Evolutionary conservation across 164 flowering plant genomes (phyloP).

Genomic region (Cinnamomum chago): DNA sequence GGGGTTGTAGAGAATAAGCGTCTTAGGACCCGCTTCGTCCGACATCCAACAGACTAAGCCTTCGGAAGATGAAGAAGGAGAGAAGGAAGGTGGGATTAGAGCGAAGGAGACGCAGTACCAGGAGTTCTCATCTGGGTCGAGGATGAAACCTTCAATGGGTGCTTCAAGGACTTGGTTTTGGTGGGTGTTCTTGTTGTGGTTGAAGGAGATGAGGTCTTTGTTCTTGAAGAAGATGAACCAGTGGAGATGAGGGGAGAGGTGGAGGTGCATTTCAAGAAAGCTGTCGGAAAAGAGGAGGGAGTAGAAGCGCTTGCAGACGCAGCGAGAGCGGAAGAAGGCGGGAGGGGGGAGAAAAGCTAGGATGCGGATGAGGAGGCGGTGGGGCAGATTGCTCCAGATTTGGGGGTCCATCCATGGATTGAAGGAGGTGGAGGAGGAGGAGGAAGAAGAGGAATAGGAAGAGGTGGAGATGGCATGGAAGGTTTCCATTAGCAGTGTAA

Average conservation of each 20-base stretch:
- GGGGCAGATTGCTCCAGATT: conserved; percentile 83
- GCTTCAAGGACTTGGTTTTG: background rate
- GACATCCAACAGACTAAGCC: conserved; percentile 76
- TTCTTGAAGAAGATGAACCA: conserved; percentile 80
- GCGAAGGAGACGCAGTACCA: conserved; percentile 63
- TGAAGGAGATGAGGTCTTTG: conserved; percentile 27
- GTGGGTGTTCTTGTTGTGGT: conserved; percentile 17
- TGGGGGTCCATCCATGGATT: conserved; percentile 66
- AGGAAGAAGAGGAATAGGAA: background rate
- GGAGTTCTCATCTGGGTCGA: conserved; percentile 52
- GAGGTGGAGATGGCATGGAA: background rate
- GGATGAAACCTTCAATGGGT: conserved; percentile 19
- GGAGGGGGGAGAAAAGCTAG: conserved; percentile 84
- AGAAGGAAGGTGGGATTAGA: conserved; percentile 58
- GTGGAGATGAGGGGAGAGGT: conserved; percentile 30
- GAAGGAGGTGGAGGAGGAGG: background rate
- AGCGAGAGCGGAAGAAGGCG: conserved; percentile 70
- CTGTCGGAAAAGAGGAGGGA: conserved; percentile 59
- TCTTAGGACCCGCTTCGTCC: conserved; percentile 59
- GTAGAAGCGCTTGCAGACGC: conserved; percentile 86
- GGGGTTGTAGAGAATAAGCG: conserved; percentile 63
- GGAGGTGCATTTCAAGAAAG: conserved; percentile 63
- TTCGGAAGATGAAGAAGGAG: conserved; percentile 67
- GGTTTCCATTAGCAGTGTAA: background rate
- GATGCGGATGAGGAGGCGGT: conserved; percentile 56